These are phyloP conservation scores for Mucor velutinosus DNA, from an alignment of 371 early-diverging fungal genomes.

Conservation along the genomic window DNA sequence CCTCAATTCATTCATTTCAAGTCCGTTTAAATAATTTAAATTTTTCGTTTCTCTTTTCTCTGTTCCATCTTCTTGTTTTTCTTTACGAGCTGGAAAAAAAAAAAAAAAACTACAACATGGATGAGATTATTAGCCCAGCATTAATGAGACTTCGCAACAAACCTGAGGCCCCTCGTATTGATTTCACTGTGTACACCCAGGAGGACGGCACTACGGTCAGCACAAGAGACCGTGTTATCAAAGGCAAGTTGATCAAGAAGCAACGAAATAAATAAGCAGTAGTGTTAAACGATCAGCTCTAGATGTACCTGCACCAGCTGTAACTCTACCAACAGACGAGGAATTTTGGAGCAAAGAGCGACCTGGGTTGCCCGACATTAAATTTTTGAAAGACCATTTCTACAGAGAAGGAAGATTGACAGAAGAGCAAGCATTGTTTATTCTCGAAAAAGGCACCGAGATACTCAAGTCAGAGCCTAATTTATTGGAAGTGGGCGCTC, in stretches of 20 bases:
- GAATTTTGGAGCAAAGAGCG: slow-evolving; percentile 64
- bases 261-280: background rate
- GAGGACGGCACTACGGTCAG: slow-evolving; percentile 80
- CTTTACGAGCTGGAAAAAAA: background rate
- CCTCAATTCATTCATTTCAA: background rate
- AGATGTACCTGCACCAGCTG: slow-evolving; percentile 59
- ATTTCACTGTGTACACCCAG: slow-evolving; percentile 76
- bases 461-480: slow-evolving; percentile 83
- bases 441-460: slow-evolving; percentile 81
- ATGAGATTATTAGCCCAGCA: slow-evolving; percentile 23
- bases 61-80: background rate
- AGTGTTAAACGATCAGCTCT: background rate
- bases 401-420: slow-evolving; percentile 89
- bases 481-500: slow-evolving; percentile 89
- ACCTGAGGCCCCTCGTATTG: slow-evolving; percentile 46
- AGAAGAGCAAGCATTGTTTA: slow-evolving; percentile 89
- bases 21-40: slow-evolving; percentile 1
- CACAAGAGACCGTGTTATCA: slow-evolving; percentile 75
- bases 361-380: slow-evolving; percentile 80
- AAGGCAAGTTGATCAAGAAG: slow-evolving; percentile 49
- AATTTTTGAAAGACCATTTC: slow-evolving; percentile 88
- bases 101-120: background rate
- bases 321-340: slow-evolving; percentile 54
- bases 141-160: slow-evolving; percentile 30
- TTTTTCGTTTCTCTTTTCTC: background rate